Conservation (phyloP, 2,329 filamentous ascomycete species). For the Ophiostoma quercus region DNA sequence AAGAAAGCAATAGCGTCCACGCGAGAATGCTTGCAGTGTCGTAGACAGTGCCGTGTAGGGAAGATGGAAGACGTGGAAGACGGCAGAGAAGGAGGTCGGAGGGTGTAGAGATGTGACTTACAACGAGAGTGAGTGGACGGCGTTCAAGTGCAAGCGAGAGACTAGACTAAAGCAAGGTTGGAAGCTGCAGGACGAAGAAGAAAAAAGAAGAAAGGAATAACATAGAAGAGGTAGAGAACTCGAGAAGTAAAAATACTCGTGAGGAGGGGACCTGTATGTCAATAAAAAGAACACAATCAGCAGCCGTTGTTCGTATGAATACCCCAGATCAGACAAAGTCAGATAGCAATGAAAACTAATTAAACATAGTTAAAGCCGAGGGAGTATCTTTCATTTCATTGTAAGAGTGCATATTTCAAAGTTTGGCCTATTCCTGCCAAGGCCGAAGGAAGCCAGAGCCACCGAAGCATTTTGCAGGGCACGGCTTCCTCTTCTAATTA, state of each 20-base stretch:
- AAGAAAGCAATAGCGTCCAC: too few relatives aligned
- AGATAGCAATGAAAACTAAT: neutral
- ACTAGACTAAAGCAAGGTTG: neutral
- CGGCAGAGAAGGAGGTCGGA: neutral
- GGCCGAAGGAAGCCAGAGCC: neutral
- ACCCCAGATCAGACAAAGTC: too few relatives aligned
- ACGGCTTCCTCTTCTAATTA: neutral
- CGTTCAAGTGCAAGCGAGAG: neutral
- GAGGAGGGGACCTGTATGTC: neutral
- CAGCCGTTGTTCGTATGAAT: neutral
- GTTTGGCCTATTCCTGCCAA: neutral
- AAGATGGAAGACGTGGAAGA: neutral
- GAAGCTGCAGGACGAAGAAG: slow-evolving; percentile 1
- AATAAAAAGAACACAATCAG: neutral
- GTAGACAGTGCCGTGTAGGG: too few relatives aligned
- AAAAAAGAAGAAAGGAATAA: slow-evolving; percentile 13
- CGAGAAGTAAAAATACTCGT: slow-evolving; percentile 1
- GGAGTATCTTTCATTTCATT: neutral
- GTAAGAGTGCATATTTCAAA: neutral
- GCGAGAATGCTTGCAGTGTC: too few relatives aligned
- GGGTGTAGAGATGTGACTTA: neutral
- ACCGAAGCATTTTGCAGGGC: neutral
- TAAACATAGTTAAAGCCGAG: neutral
- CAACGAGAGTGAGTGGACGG: neutral
- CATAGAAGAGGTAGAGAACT: neutral